These are phyloP conservation scores for Plasmodium chabaudi DNA, from an alignment of 169 alveolate species.

Conservation along the genomic window DNA sequence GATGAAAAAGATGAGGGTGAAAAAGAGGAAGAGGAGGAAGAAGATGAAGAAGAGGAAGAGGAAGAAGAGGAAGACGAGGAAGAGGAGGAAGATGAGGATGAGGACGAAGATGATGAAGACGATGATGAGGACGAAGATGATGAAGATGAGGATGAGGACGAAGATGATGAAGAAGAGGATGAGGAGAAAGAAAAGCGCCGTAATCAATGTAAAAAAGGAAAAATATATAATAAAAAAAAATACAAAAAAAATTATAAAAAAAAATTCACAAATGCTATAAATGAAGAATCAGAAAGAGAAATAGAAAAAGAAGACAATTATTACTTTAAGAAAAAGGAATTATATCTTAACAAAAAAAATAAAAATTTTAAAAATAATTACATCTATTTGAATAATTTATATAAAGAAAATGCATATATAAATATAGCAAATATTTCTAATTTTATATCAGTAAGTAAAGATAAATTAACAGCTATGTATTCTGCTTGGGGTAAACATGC, in stretches of 20 bases:
- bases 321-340: conserved; percentile 32
- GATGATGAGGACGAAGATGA: conserved; percentile 28
- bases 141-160: conserved; percentile 4
- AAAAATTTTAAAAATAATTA: conserved; percentile 56
- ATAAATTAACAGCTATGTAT: conserved; percentile 62
- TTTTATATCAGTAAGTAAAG: conserved; percentile 66
- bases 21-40: neutral
- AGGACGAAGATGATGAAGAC: conserved; percentile 7
- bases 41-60: neutral
- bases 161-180: conserved; percentile 7
- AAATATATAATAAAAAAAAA: neutral
- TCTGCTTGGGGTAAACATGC: conserved; percentile 75
- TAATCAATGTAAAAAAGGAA: neutral
- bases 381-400: conserved; percentile 43
- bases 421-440: conserved; percentile 57
- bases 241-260: neutral
- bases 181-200: conserved; percentile 8
- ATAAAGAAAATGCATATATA: conserved; percentile 43
- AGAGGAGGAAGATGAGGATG: conserved; percentile 3
- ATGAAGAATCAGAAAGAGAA: neutral
- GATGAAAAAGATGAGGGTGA: conserved; percentile 11
- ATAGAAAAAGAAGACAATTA: conserved; percentile 18
- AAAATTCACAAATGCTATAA: conserved; percentile 1
- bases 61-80: conserved; percentile 12
- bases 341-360: conserved; percentile 41